Evolutionary conservation across 106 monocot species (phyloP).

Genomic region (Dendrobium officinale): DNA sequence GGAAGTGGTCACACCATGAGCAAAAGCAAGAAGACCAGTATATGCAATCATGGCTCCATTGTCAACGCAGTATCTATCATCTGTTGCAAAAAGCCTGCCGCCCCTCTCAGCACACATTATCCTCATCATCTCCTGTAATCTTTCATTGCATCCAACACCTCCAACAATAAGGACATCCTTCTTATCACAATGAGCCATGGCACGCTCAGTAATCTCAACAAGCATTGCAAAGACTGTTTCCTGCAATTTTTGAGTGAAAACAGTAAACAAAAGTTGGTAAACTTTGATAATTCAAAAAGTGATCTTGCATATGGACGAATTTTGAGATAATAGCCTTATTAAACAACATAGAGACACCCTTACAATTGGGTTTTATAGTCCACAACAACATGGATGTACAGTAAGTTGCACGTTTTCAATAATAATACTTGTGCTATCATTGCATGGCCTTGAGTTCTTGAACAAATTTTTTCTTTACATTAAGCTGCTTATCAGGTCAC

Average conservation of each 20-base stretch:
- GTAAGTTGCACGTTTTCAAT: no score
- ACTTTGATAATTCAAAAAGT: background rate
- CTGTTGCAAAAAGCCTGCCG: conserved; percentile 79
- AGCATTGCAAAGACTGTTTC: conserved; percentile 99
- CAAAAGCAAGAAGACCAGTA: conserved; percentile 86
- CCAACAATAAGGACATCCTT: conserved; percentile 98
- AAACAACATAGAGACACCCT: background rate
- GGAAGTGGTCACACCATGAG: conserved; percentile 65
- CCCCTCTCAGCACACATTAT: conserved; percentile 91
- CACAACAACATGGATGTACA: no score
- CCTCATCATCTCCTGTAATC: conserved; percentile 96
- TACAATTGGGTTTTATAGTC: background rate
- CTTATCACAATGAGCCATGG: conserved; percentile 96
- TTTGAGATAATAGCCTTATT: background rate
- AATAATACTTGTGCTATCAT: no score
- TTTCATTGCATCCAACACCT: conserved; percentile 89
- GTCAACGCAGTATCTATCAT: conserved; percentile 94
- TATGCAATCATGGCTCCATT: conserved; percentile 99
- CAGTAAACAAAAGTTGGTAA: background rate
- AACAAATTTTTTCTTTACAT: no score
- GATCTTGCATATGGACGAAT: background rate
- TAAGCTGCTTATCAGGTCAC: no score
- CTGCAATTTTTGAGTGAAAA: conserved; percentile 18
- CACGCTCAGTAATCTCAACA: conserved; percentile 94
- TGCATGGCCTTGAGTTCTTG: no score